Conservation (phyloP, 257 asterid species). For the Perilla frutescens region DNA sequence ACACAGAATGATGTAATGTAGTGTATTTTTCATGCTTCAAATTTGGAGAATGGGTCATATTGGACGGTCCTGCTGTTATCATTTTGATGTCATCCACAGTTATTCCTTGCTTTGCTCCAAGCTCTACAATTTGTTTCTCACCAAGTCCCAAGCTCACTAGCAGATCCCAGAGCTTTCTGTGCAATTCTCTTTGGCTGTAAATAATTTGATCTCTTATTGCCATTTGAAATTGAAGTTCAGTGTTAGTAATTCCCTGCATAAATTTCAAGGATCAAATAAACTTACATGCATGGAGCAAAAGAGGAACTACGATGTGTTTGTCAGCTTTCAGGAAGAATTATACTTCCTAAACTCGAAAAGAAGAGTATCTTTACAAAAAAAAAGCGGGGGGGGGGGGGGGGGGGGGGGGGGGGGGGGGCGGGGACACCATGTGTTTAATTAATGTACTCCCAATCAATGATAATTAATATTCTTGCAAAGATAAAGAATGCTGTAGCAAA, state of each 20-base stretch:
- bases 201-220: slow-evolving; percentile 95
- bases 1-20: slow-evolving; percentile 42
- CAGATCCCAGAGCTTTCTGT: slow-evolving; percentile 75
- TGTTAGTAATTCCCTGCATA: slow-evolving; percentile 77
- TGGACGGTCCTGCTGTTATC: slow-evolving; percentile 52
- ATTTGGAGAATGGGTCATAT: slow-evolving; percentile 44
- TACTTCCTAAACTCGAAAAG: slow-evolving; percentile 20
- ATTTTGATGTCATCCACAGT: slow-evolving; percentile 61
- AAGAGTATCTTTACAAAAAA: slow-evolving; percentile 1
- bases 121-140: slow-evolving; percentile 74
- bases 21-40: slow-evolving; percentile 37
- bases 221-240: slow-evolving; percentile 95
- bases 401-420: no score
- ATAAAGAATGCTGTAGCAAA: slow-evolving; percentile 18
- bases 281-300: slow-evolving; percentile 21
- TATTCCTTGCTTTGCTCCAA: slow-evolving; percentile 74
- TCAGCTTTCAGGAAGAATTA: slow-evolving; percentile 9
- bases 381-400: no score
- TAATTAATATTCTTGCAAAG: neutral
- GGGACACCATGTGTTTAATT: neutral
- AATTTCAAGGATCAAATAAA: slow-evolving; percentile 16
- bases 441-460: slow-evolving; percentile 20
- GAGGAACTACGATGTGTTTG: neutral
- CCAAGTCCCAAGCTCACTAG: slow-evolving; percentile 78
- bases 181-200: slow-evolving; percentile 82